Base-by-base conservation (phyloP, 2,329 filamentous ascomycete genomes). In the Trichoderma sp. region DNA sequence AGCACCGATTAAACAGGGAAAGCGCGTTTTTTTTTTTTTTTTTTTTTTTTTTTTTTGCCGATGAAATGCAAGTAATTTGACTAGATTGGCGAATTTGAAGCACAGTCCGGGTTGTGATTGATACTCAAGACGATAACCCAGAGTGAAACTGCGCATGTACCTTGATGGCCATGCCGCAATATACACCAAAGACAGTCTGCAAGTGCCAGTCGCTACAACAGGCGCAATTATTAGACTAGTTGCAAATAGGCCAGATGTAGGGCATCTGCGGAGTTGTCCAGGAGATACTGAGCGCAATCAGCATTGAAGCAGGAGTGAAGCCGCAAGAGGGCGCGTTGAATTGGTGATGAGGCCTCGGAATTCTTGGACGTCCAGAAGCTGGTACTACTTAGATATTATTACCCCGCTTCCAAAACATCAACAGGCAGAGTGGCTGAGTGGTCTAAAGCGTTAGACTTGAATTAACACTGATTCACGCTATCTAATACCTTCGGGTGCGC, bases 391-490 rank as follows among this genome's bases (percentile, higher is more conserved):
- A 51, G 28, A 13, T 1, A 1, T 1, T 26, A 6, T 16, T 51
- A 51, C 21, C 26, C 11, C 4, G 4, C n/a, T 8, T 18, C 6
- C 0, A 13, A 49, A 10, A 49, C 46, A 49, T 21, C n/a, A 49
- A 49, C 32, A 32, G 65, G 65, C 65, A 68, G 65, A 68, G 65
- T 68, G 65, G 65, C 65, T 68, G 65, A 68, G 65, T 68, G 65
- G 65, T 68, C 65, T 68, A 68, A 68, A 68, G 65, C 65, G 65
- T 68, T 68, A 60, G 65, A 68, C 65, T 68, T 68, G 65, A 68
- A 68, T 68, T 28, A 68, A 30, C 56, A 13, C 26, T 49, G 65
- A 68, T 68, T 68, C 65, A 60, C 65, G 65, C 56, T 60, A 68
- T 68, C 65, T 60, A 68, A 68, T 68, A 68, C 65, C 65, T 68